A percentile compares a stretch with the other conserved stretches of the same genome.
These are phyloP conservation scores for Pelargonium myrrhifolium DNA, from an alignment of 441 rosid species.

Conservation along the genomic window DNA sequence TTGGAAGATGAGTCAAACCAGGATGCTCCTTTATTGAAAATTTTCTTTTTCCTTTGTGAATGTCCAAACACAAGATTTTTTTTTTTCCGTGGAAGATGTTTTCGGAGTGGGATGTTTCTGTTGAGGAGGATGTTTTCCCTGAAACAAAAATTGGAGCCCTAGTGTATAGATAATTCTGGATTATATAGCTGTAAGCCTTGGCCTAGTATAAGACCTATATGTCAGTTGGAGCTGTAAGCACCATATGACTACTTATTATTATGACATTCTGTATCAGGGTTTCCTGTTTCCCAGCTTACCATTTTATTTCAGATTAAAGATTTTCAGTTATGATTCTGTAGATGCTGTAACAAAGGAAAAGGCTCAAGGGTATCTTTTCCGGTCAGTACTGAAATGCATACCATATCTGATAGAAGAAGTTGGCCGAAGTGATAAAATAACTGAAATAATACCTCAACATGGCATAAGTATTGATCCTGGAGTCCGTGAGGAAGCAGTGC, in stretches of 20 bases:
- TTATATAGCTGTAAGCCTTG: background rate
- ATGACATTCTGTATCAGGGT: background rate
- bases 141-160: background rate
- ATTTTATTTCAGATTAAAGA: background rate
- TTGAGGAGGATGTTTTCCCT: background rate
- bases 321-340: slow-evolving; percentile 31
- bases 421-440: slow-evolving; percentile 93
- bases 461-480: slow-evolving; percentile 99
- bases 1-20: background rate
- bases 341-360: slow-evolving; percentile 98
- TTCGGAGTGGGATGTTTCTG: background rate
- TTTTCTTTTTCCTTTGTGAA: background rate
- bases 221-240: background rate
- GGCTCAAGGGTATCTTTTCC: slow-evolving; percentile 92
- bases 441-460: slow-evolving; percentile 98
- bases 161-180: background rate
- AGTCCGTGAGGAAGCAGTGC: slow-evolving; percentile 99
- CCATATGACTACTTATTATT: background rate
- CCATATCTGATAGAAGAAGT: slow-evolving; percentile 97
- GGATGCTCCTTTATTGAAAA: background rate
- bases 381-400: slow-evolving; percentile 93
- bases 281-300: background rate
- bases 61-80: background rate
- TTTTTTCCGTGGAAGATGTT: background rate
- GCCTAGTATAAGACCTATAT: background rate